A percentile compares a stretch with the other conserved stretches of the same genome.
These are phyloP conservation scores for Salvia miltiorrhiza DNA, from an alignment of 257 asterid genomes.

Conservation along the genomic window DNA sequence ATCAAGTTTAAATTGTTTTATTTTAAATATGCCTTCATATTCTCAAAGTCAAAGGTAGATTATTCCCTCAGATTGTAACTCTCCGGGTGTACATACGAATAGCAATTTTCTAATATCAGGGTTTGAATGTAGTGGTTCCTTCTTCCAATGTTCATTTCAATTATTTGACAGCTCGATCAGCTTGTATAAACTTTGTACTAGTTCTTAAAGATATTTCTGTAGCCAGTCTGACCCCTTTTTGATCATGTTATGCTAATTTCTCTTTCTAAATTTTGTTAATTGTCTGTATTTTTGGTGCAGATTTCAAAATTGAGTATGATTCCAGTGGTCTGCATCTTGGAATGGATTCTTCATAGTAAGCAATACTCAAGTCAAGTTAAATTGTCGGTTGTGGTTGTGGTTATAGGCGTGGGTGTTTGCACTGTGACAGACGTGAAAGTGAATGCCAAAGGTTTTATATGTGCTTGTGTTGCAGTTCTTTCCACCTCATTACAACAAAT, in stretches of 20 bases:
- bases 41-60: background rate
- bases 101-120: background rate
- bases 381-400: slow-evolving; percentile 75
- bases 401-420: slow-evolving; percentile 95
- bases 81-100: background rate
- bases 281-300: slow-evolving; percentile 36
- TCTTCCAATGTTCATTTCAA: background rate
- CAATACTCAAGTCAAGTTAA: slow-evolving; percentile 73
- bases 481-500: slow-evolving; percentile 89
- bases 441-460: slow-evolving; percentile 73
- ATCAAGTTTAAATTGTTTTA: background rate
- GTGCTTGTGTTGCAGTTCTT: slow-evolving; percentile 85
- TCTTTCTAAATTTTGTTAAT: slow-evolving; percentile 18
- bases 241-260: background rate
- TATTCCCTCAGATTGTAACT: background rate
- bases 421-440: slow-evolving; percentile 93
- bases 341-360: slow-evolving; percentile 87
- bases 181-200: background rate
- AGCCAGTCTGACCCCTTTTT: background rate
- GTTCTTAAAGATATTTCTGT: background rate
- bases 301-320: slow-evolving; percentile 96
- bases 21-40: background rate
- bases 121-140: background rate
- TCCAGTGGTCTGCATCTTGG: slow-evolving; percentile 92
- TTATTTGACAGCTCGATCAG: background rate